phyloP scores from a whole-genome alignment of 352 stramenopile genomes.

The Halophytophthora batemanensis region DNA sequence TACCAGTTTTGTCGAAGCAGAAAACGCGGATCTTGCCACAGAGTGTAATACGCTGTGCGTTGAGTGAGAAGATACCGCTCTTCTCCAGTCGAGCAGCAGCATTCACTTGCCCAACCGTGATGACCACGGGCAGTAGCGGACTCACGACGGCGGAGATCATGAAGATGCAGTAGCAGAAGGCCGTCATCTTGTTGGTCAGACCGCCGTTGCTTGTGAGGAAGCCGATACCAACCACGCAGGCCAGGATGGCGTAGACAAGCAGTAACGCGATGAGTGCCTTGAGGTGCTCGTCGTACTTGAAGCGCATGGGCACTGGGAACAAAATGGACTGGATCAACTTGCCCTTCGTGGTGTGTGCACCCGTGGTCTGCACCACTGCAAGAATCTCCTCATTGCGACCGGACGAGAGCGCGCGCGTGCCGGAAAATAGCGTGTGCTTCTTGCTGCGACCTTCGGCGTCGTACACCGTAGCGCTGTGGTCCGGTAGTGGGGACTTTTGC shows the following conservation, averaged over 20 bases:
- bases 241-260: constrained; percentile 52
- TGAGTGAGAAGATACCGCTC: constrained; percentile 61
- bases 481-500: constrained; percentile 58
- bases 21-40: constrained; percentile 80
- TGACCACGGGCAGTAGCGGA: constrained; percentile 74
- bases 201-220: constrained; percentile 45
- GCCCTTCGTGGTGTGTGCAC: constrained; percentile 70
- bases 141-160: constrained; percentile 55
- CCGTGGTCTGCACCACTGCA: constrained; percentile 64
- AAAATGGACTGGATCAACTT: constrained; percentile 76
- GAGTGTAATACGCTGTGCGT: constrained; percentile 68
- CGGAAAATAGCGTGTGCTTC: constrained; percentile 75
- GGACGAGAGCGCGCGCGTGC: constrained; percentile 51
- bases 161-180: constrained; percentile 61
- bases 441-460: constrained; percentile 35
- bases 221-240: constrained; percentile 39
- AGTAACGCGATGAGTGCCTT: constrained; percentile 62
- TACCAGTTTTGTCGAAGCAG: constrained; percentile 89
- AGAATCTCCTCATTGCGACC: constrained; percentile 41
- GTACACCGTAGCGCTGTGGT: constrained; percentile 32
- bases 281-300: constrained; percentile 87
- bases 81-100: constrained; percentile 51
- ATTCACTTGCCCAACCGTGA: constrained; percentile 74
- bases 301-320: constrained; percentile 69
- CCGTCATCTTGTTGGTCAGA: constrained; percentile 50